phyloP scores from a whole-genome alignment of 1,139 yeast genomes.

The Debaryomyces singareniensis region DNA sequence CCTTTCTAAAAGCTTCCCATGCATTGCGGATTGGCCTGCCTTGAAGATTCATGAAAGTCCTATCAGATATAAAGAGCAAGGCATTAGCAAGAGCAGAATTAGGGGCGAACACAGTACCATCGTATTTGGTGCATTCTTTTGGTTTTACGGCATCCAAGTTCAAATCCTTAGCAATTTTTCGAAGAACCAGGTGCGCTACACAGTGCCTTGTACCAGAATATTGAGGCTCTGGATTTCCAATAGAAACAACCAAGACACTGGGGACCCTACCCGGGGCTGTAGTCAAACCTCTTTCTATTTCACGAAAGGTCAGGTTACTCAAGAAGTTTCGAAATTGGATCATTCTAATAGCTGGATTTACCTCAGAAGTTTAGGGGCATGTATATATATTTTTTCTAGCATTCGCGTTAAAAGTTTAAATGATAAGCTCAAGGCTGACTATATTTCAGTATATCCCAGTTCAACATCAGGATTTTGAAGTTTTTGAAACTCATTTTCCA shows the following conservation, averaged over 20 bases:
- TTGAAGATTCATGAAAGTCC: constrained; percentile 59
- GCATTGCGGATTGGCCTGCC: constrained; percentile 49
- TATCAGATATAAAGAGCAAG: constrained; percentile 37
- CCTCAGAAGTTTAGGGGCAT: no score
- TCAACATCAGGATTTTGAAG: no score
- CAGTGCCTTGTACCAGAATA: constrained; percentile 67
- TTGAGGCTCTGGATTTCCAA: constrained; percentile 73
- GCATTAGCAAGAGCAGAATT: constrained; percentile 14
- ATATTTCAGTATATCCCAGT: no score
- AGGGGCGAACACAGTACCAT: constrained; percentile 11
- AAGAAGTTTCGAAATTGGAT: no score
- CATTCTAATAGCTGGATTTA: no score
- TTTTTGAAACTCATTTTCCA: no score
- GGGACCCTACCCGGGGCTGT: constrained; percentile 14
- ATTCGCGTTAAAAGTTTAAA: no score
- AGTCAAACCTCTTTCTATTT: no score
- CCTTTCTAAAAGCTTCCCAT: constrained; percentile 28
- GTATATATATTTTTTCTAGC: no score
- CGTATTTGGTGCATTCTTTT: no score
- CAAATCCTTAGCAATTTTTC: constrained; percentile 22
- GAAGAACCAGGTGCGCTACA: constrained; percentile 59
- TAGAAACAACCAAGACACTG: constrained; percentile 44
- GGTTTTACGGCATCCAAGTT: constrained; percentile 22
- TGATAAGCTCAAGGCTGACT: no score
- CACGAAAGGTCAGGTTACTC: no score